phyloP scores from a whole-genome alignment of 2,329 filamentous ascomycete genomes.

The Aspergillus terreus region DNA sequence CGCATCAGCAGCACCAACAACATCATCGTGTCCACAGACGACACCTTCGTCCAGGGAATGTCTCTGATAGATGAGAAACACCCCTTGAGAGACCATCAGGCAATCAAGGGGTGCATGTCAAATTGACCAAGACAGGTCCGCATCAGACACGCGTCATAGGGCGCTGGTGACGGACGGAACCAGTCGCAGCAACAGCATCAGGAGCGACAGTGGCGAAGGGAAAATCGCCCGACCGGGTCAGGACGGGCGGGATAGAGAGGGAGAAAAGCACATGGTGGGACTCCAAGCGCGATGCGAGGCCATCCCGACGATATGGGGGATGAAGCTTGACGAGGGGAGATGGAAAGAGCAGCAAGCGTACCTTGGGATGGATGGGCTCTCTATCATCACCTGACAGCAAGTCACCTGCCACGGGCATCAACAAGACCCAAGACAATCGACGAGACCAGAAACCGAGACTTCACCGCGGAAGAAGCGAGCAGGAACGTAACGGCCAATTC shows the following conservation, averaged over 20 bases:
- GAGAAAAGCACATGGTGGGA: neutral
- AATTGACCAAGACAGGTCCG: neutral
- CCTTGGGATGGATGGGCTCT: conserved; percentile 38
- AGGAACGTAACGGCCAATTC: conserved; percentile 5
- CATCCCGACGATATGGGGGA: conserved; percentile 6
- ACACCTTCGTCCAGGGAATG: conserved; percentile 1
- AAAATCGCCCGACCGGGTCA: conserved; percentile 8
- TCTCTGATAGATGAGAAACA: neutral
- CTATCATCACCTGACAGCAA: conserved; percentile 42
- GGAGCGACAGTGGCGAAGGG: conserved; percentile 8
- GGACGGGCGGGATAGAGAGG: conserved; percentile 5
- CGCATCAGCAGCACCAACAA: conserved; percentile 12
- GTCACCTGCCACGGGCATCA: conserved; percentile 42
- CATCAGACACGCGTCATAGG: conserved; percentile 26
- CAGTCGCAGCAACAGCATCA: conserved; percentile 16
- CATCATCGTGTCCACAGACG: neutral
- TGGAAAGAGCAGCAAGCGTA: conserved; percentile 16
- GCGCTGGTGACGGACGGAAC: conserved; percentile 22
- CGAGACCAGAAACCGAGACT: conserved; percentile 19
- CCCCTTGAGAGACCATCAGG: too few relatives aligned
- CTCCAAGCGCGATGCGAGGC: neutral
- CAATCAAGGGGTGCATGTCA: neutral
- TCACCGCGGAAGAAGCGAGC: conserved; percentile 12
- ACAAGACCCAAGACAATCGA: conserved; percentile 28
- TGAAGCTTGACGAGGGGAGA: conserved; percentile 11